Base-by-base conservation (phyloP, 2,329 filamentous ascomycete species). In the Aaosphaeria pasadenensis region DNA sequence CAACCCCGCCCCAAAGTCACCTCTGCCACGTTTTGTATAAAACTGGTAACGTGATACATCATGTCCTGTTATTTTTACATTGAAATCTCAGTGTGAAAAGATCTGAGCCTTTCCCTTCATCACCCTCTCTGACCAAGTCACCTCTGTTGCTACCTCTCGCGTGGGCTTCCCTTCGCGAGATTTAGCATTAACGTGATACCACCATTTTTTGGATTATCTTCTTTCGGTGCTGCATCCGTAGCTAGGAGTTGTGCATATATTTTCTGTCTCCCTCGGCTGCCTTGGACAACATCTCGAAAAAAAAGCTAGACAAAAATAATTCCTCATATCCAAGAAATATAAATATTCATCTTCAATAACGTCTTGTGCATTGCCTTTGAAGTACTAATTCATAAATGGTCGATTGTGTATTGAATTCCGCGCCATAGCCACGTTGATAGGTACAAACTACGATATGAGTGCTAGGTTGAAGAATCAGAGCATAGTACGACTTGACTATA, bases 141-240 rank as follows among this genome's bases (percentile, higher is more conserved):
- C 66, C 66, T 69, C 66, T 69, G 66, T 63, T 65, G 61, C 52
- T 24, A 24, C 3, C 17, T 24, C 17, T 24, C 17, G 17, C 17
- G 17, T 2, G 17, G 17, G 2, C 17, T n/a, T n/a, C 17, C 17
- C 17, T 24, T 24, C 17, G 3, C 17, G 17, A 24, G 17, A 47
- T 29, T 40, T n/a, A 24, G 56, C 63, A 62, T 64, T 69, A 69
- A 69, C 64, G 66, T 69, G 66, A 67, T 69, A 64, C 30, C 17
- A 24, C 17, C 17, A 24, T 24, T 36, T 36, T 9, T n/a, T 36
- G 7, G 33, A 36, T 36, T 36, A 36, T n/a, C 33, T 36, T 36
- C n/a, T 36, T 24, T 24, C 17, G 17, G 33, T 9, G 33, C 7
- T n/a, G n/a, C 33, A 36, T n/a, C n/a, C 33, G 9, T 36, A 36